These are phyloP conservation scores for Coniella lustricola DNA, from an alignment of 2,329 filamentous ascomycete genomes.

Conservation along the genomic window DNA sequence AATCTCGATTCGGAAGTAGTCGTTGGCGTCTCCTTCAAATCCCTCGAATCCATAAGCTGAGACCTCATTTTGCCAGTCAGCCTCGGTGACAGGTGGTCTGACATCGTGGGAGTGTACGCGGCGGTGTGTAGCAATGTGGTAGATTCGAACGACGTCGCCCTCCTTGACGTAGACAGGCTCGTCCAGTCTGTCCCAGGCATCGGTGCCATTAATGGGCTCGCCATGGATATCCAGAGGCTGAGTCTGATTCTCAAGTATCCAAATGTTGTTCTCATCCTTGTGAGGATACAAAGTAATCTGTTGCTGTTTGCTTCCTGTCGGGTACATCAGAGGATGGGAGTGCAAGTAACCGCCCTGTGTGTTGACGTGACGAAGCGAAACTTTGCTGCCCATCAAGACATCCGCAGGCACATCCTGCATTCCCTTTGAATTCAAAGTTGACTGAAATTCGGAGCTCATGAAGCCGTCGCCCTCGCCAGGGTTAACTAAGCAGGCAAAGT, in stretches of 20 bases:
- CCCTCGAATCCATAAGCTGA: slow-evolving; percentile 97
- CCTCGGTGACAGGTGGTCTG: slow-evolving; percentile 76
- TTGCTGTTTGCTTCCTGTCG: slow-evolving; percentile 94
- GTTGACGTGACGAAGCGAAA: slow-evolving; percentile 87
- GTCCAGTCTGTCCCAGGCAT: slow-evolving; percentile 71
- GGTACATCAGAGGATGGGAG: slow-evolving; percentile 96
- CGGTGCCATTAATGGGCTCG: slow-evolving; percentile 69
- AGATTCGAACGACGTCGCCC: slow-evolving; percentile 73
- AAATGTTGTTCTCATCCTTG: slow-evolving; percentile 98
- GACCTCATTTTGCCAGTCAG: slow-evolving; percentile 91
- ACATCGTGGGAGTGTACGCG: slow-evolving; percentile 95
- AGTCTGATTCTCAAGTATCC: slow-evolving; percentile 91
- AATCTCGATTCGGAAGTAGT: slow-evolving; percentile 92
- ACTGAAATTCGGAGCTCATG: slow-evolving; percentile 99
- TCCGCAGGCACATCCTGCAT: slow-evolving; percentile 95
- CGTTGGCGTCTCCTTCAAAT: slow-evolving; percentile 94
- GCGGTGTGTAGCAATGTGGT: slow-evolving; percentile 75
- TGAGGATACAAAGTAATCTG: slow-evolving; percentile 97
- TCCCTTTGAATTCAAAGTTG: slow-evolving; percentile 89
- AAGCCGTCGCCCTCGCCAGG: slow-evolving; percentile 97
- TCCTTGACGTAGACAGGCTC: slow-evolving; percentile 67
- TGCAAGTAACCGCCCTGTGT: slow-evolving; percentile 97
- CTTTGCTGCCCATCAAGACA: slow-evolving; percentile 78
- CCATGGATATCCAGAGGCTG: slow-evolving; percentile 75
- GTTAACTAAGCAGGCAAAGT: slow-evolving; percentile 89